Evolutionary conservation across 1,139 yeast genomes (phyloP).

Genomic region (Blastobotrys capitulatus): DNA sequence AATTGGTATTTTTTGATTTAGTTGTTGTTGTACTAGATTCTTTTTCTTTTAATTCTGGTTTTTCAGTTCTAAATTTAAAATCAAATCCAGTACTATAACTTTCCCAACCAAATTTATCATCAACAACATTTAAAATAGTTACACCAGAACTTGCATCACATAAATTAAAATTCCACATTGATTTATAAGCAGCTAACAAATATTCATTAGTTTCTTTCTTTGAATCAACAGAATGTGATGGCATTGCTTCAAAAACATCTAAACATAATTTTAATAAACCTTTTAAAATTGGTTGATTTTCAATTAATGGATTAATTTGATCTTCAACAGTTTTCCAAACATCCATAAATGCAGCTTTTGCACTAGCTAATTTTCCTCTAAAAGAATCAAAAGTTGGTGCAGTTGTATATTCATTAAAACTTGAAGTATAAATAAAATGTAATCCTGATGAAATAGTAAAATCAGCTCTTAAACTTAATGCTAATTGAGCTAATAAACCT

Average conservation of each 20-base stretch:
- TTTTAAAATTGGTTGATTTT: slow-evolving; percentile 32
- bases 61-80: slow-evolving; percentile 38
- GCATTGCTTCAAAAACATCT: slow-evolving; percentile 60
- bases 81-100: slow-evolving; percentile 46
- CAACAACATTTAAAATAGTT: slow-evolving; percentile 37
- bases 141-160: slow-evolving; percentile 54
- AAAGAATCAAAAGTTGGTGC: slow-evolving; percentile 61
- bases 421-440: slow-evolving; percentile 66
- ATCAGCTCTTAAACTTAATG: slow-evolving; percentile 63
- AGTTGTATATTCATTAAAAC: slow-evolving; percentile 64
- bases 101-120: slow-evolving; percentile 42
- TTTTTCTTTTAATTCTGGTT: slow-evolving; percentile 8
- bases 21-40: not conserved
- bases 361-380: slow-evolving; percentile 44
- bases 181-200: slow-evolving; percentile 58
- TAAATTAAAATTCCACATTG: slow-evolving; percentile 72
- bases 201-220: slow-evolving; percentile 39
- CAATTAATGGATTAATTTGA: slow-evolving; percentile 41
- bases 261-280: slow-evolving; percentile 48
- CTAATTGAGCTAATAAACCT: slow-evolving; percentile 62
- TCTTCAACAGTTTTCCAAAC: slow-evolving; percentile 58
- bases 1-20: not conserved
- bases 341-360: slow-evolving; percentile 57
- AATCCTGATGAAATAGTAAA: slow-evolving; percentile 67
- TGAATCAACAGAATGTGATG: slow-evolving; percentile 40